phyloP scores from a whole-genome alignment of 2,329 filamentous ascomycete species.

The Helotiales sp. region DNA sequence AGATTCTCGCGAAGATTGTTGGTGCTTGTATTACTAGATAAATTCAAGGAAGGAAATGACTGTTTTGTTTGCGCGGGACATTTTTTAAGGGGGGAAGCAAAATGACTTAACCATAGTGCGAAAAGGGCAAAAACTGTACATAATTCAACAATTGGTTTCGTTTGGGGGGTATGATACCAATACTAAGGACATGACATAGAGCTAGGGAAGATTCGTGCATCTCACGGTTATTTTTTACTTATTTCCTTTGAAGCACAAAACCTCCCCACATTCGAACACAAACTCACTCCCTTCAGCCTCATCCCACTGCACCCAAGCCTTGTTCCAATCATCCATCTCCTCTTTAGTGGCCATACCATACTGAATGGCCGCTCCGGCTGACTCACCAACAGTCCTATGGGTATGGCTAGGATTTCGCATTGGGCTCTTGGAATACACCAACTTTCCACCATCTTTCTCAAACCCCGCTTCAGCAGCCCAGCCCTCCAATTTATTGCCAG shows the following conservation, averaged over 20 bases:
- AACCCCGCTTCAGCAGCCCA: conserved; percentile 31
- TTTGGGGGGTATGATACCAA: too few species aligned
- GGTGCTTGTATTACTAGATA: neutral
- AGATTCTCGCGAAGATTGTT: neutral
- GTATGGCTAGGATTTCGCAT: conserved; percentile 27
- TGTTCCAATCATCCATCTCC: conserved; percentile 43
- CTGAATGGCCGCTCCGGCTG: conserved; percentile 40
- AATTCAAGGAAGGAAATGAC: too few species aligned
- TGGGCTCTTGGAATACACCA: conserved; percentile 15
- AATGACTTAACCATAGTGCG: too few species aligned
- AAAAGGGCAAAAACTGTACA: too few species aligned
- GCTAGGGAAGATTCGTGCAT: too few species aligned
- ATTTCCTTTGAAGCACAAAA: conserved; percentile 21
- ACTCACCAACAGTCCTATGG: conserved; percentile 38
- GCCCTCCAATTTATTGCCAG: conserved; percentile 18
- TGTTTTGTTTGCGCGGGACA: too few species aligned
- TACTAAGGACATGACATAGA: too few species aligned
- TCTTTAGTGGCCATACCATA: conserved; percentile 42
- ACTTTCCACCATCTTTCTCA: conserved; percentile 11
- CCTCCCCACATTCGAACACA: conserved; percentile 20
- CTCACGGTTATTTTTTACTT: too few species aligned
- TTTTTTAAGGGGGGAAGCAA: too few species aligned
- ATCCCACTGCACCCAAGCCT: conserved; percentile 45
- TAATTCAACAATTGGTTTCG: too few species aligned
- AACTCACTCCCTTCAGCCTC: conserved; percentile 19